A percentile compares a stretch with the other conserved stretches of the same genome.
Evolutionary conservation across 257 asterid genomes (phyloP).

Genomic region (Echites panduratus): DNA sequence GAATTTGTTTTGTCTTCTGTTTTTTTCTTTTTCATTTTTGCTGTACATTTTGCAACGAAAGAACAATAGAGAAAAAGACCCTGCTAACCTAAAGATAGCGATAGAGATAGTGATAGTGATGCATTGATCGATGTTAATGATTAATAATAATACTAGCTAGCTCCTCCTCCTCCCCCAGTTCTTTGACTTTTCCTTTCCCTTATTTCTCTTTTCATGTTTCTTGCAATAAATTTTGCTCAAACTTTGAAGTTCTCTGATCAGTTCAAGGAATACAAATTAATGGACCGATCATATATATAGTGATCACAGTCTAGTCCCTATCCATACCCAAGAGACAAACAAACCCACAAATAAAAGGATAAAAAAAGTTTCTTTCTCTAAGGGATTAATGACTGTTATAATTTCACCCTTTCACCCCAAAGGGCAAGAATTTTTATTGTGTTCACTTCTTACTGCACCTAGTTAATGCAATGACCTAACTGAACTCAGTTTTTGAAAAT

Average conservation of each 20-base stretch:
- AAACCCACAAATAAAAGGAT: too few species aligned
- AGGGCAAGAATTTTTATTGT: too few species aligned
- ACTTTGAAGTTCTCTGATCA: not conserved
- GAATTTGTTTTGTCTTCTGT: too few species aligned
- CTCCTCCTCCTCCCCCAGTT: not conserved
- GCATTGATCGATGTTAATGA: too few species aligned
- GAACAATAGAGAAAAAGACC: not conserved
- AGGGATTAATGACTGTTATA: too few species aligned
- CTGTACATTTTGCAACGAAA: not conserved
- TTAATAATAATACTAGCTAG: too few species aligned
- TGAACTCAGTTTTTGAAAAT: not conserved
- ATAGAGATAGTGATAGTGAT: too few species aligned
- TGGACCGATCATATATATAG: too few species aligned
- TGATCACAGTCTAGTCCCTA: not conserved
- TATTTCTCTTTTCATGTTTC: not conserved
- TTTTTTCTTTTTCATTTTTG: not conserved
- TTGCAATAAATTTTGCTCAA: not conserved
- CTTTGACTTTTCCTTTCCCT: not conserved
- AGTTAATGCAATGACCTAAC: slow-evolving; percentile 8
- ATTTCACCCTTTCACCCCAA: too few species aligned
- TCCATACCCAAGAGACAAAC: too few species aligned
- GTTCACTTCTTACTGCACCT: not conserved
- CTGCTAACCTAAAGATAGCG: not conserved
- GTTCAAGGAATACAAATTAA: not conserved
- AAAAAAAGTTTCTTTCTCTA: too few species aligned